These are phyloP conservation scores for Lagenidium sp. DNA, from an alignment of 352 stramenopile species.

Conservation along the genomic window DNA sequence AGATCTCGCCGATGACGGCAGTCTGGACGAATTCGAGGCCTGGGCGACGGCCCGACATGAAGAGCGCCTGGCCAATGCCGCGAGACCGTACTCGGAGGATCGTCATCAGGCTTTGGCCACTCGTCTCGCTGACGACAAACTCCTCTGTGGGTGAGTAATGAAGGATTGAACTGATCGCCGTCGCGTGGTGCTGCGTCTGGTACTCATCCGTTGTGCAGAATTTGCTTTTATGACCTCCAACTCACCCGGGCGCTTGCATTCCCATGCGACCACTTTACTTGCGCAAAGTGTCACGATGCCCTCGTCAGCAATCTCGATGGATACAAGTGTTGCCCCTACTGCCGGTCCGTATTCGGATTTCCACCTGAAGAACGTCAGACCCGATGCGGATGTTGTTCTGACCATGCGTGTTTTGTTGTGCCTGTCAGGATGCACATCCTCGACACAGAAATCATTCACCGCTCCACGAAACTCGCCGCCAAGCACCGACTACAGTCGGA, in stretches of 20 bases:
- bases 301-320: slow-evolving; percentile 34
- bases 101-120: slow-evolving; percentile 39
- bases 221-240: slow-evolving; percentile 61
- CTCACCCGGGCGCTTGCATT: slow-evolving; percentile 45
- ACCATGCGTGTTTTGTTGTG: neutral
- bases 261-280: slow-evolving; percentile 57
- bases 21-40: slow-evolving; percentile 34
- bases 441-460: slow-evolving; percentile 9
- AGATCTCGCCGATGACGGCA: slow-evolving; percentile 19
- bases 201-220: slow-evolving; percentile 27
- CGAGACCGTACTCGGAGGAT: slow-evolving; percentile 31
- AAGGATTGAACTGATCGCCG: too few relatives aligned
- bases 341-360: slow-evolving; percentile 20
- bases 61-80: neutral
- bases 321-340: slow-evolving; percentile 61
- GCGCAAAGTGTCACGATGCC: slow-evolving; percentile 41
- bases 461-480: slow-evolving; percentile 14
- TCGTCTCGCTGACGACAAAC: slow-evolving; percentile 44
- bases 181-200: too few relatives aligned
- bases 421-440: slow-evolving; percentile 11
- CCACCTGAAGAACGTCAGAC: neutral
- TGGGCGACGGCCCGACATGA: slow-evolving; percentile 12
- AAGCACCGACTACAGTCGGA: slow-evolving; percentile 6
- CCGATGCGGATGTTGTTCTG: too few relatives aligned
- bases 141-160: slow-evolving; percentile 48